Percentiles rank a stretch among this genome's conserved stretches.
Evolutionary conservation across 2,329 filamentous ascomycete genomes (phyloP).

Genomic region (Microcyclospora pomicola): DNA sequence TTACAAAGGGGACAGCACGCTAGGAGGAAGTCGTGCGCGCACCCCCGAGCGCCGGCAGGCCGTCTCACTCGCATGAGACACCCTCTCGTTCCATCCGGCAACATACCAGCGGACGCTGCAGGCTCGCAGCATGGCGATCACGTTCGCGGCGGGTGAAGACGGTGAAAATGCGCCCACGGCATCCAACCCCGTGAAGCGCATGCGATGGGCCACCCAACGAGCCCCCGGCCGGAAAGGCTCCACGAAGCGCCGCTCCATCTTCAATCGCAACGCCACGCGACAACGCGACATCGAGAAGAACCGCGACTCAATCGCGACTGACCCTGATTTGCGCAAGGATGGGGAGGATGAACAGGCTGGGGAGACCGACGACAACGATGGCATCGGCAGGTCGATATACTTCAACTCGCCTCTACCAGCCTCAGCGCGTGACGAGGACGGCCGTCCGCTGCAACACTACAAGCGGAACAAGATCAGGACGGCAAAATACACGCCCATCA

Average conservation of each 20-base stretch:
- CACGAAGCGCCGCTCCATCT: conserved; percentile 69
- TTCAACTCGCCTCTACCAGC: conserved; percentile 75
- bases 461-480: conserved; percentile 94
- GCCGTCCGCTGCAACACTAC: conserved; percentile 55
- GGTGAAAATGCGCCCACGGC: too few relatives aligned
- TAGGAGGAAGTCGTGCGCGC: too few relatives aligned
- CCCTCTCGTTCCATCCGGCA: too few relatives aligned
- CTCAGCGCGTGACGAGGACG: conserved; percentile 66
- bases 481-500: conserved; percentile 90
- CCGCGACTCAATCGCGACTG: conserved; percentile 23
- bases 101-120: too few relatives aligned
- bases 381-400: conserved; percentile 50
- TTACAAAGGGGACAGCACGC: too few relatives aligned
- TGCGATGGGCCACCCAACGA: conserved; percentile 94
- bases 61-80: too few relatives aligned
- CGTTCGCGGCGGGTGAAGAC: too few relatives aligned
- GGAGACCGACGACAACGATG: conserved; percentile 22
- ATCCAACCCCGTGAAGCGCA: conserved; percentile 44
- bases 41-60: too few relatives aligned
- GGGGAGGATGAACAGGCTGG: conserved; percentile 15
- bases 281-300: conserved; percentile 23
- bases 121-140: too few relatives aligned
- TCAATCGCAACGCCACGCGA: conserved; percentile 43
- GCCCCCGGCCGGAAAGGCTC: conserved; percentile 60
- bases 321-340: conserved; percentile 13